Evolutionary conservation across 2,329 filamentous ascomycete species (phyloP), one percentile per base, ranked within the genome.

Genomic region (Clonostachys byssicola): DNA sequence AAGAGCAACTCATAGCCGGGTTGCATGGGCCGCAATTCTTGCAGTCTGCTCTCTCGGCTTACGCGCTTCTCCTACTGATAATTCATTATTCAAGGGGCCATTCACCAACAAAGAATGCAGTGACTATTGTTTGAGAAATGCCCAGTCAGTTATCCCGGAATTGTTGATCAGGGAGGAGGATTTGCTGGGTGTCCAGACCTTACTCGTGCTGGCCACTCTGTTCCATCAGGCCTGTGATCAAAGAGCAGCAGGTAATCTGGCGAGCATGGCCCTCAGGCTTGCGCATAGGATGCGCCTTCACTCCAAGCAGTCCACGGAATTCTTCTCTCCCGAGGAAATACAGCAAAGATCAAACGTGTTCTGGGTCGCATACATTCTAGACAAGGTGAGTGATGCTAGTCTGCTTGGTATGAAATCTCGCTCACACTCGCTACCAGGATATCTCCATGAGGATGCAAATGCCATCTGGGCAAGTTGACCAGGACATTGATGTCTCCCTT

Each of bases 351-450:
- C 57, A 4, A 56, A 67, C 0, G 56, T 72, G 2, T 72, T 72
- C 40, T 72, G 68, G 70, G 60, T 71, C 8, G 64, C 65, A 4
- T 72, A 72, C 36, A 54, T 54, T 5, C 52, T 71, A 6, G 69
- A 72, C 46, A 72, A 71, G 56, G 67, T 69, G 45, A 42, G 46
- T 13, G 2, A 2, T 13, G 6, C 3, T 9, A 20, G 12, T 30
- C 9, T 30, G 23, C 23, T 4, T 30, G 23, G 23, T 10, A 9
- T 18, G n/a, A n/a, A 40, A n/a, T n/a, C 4, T 40, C 17, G 12
- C 40, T 17, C 16, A 14, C n/a, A 30, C 4, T 4, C 23, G 3
- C 23, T 30, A 3, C 20, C 13, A 44, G 35, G 64, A 67, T 35
- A 64, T 72, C 16, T 66, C 63, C 38, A 51, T 73, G 1, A 56